phyloP scores from a whole-genome alignment of 2,329 filamentous ascomycete species.

The Ascochyta koolunga region DNA sequence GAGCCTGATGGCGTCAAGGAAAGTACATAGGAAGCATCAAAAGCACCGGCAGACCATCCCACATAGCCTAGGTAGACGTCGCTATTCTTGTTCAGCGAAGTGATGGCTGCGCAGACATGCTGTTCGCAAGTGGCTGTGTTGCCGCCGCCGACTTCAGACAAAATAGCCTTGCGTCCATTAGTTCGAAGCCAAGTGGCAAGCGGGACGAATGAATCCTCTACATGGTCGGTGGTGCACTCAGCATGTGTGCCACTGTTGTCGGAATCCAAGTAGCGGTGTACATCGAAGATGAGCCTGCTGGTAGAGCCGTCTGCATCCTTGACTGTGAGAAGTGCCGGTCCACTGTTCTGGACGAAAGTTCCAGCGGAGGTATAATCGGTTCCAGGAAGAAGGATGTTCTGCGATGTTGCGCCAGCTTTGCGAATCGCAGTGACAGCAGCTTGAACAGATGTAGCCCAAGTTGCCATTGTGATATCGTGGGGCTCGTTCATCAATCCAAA shows the following conservation, averaged over 20 bases:
- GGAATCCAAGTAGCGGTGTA: constrained; percentile 51
- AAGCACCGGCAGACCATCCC: constrained; percentile 40
- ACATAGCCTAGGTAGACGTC: constrained; percentile 42
- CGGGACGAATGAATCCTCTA: constrained; percentile 42
- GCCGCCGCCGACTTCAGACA: constrained; percentile 52
- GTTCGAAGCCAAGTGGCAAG: constrained; percentile 46
- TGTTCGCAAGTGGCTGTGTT: constrained; percentile 44
- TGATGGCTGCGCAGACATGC: constrained; percentile 37
- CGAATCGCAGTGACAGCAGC: constrained; percentile 70
- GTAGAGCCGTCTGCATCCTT: constrained; percentile 66
- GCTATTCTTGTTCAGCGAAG: constrained; percentile 21
- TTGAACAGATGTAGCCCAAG: constrained; percentile 67
- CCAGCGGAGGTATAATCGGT: constrained; percentile 59
- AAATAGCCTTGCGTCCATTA: constrained; percentile 48
- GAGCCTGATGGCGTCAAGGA: constrained; percentile 28
- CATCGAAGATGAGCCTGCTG: constrained; percentile 57
- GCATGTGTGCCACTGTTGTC: constrained; percentile 48
- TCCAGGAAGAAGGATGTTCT: constrained; percentile 70
- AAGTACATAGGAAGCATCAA: constrained; percentile 33
- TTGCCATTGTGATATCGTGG: constrained; percentile 60
- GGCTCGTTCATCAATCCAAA: constrained; percentile 75
- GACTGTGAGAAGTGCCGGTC: constrained; percentile 58
- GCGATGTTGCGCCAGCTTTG: constrained; percentile 64
- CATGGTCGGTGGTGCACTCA: constrained; percentile 34
- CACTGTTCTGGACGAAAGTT: constrained; percentile 34